A percentile compares a stretch with the other conserved stretches of the same genome.
phyloP scores from a whole-genome alignment of 2,329 filamentous ascomycete species.

The Epichloe hybrida region DNA sequence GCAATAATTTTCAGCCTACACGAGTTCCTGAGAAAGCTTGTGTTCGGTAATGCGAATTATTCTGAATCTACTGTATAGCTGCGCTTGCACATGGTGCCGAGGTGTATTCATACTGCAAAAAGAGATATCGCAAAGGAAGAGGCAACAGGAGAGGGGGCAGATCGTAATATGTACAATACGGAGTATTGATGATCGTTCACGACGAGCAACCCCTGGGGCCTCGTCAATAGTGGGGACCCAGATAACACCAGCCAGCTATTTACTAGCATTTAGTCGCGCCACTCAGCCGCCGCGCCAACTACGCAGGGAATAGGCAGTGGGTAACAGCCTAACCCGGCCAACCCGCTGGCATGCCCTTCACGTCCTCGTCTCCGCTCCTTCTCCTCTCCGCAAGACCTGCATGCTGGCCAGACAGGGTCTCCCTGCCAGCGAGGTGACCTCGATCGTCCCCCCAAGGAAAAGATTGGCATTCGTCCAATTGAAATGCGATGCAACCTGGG shows the following conservation, averaged over 20 bases:
- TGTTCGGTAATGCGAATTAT: neutral
- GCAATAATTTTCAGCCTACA: neutral
- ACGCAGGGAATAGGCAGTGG: too few species aligned
- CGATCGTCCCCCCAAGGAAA: neutral
- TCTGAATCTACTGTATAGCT: neutral
- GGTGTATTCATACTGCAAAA: too few species aligned
- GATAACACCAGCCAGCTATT: too few species aligned
- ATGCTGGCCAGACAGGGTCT: neutral
- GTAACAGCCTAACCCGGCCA: neutral
- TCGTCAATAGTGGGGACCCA: neutral
- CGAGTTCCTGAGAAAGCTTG: neutral
- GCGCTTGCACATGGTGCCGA: neutral
- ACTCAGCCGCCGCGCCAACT: too few species aligned
- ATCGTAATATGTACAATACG: too few species aligned
- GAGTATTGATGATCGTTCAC: neutral
- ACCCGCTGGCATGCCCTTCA: slow-evolving; percentile 6
- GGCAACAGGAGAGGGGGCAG: too few species aligned
- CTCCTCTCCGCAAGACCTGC: neutral
- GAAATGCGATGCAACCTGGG: neutral
- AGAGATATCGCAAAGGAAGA: too few species aligned
- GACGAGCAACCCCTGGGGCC: neutral
- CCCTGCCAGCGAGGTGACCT: slow-evolving; percentile 1
- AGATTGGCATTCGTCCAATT: slow-evolving; percentile 3
- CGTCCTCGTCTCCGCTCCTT: neutral
- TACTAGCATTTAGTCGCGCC: too few species aligned